Conservation (phyloP, 352 stramenopile genomes). For the Pythium folliculosum region DNA sequence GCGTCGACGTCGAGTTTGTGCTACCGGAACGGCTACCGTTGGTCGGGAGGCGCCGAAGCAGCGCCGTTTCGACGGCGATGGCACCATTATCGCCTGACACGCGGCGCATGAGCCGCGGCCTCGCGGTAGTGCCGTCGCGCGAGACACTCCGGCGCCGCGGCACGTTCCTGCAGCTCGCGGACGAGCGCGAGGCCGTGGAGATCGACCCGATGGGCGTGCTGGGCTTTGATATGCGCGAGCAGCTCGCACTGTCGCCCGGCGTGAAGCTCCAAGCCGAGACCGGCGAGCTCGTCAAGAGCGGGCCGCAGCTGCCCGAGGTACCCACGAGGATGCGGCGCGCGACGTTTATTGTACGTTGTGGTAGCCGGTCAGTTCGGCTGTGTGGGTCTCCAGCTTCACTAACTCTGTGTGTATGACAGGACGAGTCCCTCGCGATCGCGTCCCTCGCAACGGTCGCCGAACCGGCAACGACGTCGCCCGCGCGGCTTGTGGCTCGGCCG, state of each 20-base stretch:
- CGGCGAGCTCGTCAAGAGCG: slow-evolving; percentile 22
- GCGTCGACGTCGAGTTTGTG: slow-evolving; percentile 16
- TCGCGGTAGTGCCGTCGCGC: neutral
- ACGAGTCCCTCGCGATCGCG: slow-evolving; percentile 7
- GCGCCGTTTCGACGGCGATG: neutral
- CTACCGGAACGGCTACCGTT: neutral
- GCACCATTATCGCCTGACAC: neutral
- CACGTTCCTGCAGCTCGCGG: slow-evolving; percentile 13
- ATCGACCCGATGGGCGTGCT: slow-evolving; percentile 25
- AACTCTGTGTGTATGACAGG: neutral
- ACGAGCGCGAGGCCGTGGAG: slow-evolving; percentile 13
- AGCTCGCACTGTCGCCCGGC: slow-evolving; percentile 31
- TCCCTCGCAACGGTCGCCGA: neutral
- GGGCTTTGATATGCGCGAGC: slow-evolving; percentile 20
- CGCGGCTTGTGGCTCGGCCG: slow-evolving; percentile 7
- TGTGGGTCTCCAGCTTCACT: neutral
- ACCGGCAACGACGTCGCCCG: slow-evolving; percentile 1
- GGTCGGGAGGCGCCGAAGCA: slow-evolving; percentile 7
- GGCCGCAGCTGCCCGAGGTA: slow-evolving; percentile 33
- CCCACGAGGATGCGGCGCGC: slow-evolving; percentile 33
- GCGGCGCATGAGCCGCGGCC: neutral
- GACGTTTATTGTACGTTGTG: slow-evolving; percentile 35
- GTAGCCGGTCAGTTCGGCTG: neutral
- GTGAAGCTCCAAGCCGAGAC: slow-evolving; percentile 32
- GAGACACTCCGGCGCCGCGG: neutral